phyloP scores from a whole-genome alignment of 192 early-diverging fungal species.

The Mortierella antarctica region DNA sequence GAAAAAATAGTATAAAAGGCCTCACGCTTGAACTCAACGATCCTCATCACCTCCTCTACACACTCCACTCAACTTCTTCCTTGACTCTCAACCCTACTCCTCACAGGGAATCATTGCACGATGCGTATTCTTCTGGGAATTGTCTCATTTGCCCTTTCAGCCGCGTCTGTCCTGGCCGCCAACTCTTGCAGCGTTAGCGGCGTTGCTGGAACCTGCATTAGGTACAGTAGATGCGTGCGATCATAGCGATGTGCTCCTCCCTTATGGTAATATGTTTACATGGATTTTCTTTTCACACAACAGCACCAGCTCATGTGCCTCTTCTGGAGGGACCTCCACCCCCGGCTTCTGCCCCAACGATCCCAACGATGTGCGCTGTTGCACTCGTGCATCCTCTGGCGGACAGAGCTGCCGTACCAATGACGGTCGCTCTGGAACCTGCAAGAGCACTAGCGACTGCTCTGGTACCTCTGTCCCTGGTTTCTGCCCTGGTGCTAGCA shows the following conservation, averaged over 20 bases:
- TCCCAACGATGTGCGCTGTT: background rate
- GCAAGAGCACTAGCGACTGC: background rate
- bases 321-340: background rate
- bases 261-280: too few relatives aligned
- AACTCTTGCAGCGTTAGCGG: background rate
- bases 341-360: background rate
- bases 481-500: background rate
- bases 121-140: slow-evolving; percentile 3
- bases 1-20: too few relatives aligned
- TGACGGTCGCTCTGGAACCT: too few relatives aligned
- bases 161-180: background rate
- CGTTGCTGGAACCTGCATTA: background rate
- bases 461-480: background rate
- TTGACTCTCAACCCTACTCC: too few relatives aligned
- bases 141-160: background rate
- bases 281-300: too few relatives aligned
- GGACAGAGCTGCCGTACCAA: too few relatives aligned
- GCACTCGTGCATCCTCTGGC: background rate
- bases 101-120: background rate
- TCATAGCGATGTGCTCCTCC: too few relatives aligned
- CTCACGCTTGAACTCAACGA: too few relatives aligned
- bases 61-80: background rate
- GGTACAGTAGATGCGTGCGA: too few relatives aligned
- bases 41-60: background rate
- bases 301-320: background rate